Evolutionary conservation across 2,329 filamentous ascomycete species (phyloP), one percentile per base, ranked within the genome.

Genomic region (Eurotiales sp.): DNA sequence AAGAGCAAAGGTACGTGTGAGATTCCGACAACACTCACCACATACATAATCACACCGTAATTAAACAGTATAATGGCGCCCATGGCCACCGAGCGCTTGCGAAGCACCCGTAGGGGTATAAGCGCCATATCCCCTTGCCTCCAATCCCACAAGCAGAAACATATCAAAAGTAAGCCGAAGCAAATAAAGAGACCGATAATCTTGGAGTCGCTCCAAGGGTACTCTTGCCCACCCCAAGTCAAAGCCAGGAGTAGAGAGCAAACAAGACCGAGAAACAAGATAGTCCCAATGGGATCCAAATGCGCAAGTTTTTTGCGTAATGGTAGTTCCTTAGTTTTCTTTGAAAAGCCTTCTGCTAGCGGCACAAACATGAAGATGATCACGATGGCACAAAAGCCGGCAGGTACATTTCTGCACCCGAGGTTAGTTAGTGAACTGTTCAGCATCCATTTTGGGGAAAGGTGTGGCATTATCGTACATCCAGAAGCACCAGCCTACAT

Each of bases 1-100:
- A n/a, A n/a, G 21, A 8, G 2, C 17, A 7, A 40, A 65, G 37
- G 12, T 40, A 11, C 15, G 17, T 6, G 19, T 12, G 8, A 11
- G 8, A 21, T 40, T 22, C 37, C 21, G 37, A 14, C 4, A 42
- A 3, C 8, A 42, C 39, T 42, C 39, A 42, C 39, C 39, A 42
- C 19, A 25, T 42, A 42, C 21, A 25, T 42, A n/a, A 25, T 4
- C 15, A 23, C 39, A 3, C 39, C 39, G 21, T 23, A 25, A 42
- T 23, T 2, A 25, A 42, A 42, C 1, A 42, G 39, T 8, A 42
- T 25, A 8, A 42, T 42, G 3, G 39, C 39, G 8, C 39, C 21
- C 39, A 25, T 42, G 8, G 8, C 23, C 4, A 42, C 39, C 12
- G 39, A 42, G 10, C 39, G 19, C 39, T 25, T 23, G 17, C 39